Conservation (phyloP, 164 flowering plant species). For the Paratinospora sagittata region DNA sequence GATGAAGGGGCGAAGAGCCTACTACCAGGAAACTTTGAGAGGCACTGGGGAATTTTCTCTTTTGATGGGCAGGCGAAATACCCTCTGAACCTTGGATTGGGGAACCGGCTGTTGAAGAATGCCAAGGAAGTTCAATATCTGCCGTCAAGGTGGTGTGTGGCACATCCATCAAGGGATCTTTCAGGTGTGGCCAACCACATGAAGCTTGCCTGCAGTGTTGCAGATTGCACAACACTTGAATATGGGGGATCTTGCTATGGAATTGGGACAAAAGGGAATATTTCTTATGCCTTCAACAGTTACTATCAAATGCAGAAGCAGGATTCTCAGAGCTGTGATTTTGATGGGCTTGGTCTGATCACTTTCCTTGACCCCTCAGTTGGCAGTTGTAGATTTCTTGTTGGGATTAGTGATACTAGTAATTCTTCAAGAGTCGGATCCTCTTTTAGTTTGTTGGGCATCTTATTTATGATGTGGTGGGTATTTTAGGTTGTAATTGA, state of each 20-base stretch:
- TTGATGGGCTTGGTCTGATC: conserved; percentile 84
- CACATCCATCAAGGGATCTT: conserved; percentile 59
- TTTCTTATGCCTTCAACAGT: conserved; percentile 92
- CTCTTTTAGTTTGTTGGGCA: background rate
- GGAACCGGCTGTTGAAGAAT: conserved; percentile 50
- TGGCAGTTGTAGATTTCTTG: conserved; percentile 84
- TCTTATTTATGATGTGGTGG: conserved; percentile 24
- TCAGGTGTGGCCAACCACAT: conserved; percentile 53
- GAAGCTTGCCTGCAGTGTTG: conserved; percentile 66
- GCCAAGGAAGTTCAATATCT: conserved; percentile 74
- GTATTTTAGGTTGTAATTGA: conserved; percentile 15
- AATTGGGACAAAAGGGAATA: conserved; percentile 73
- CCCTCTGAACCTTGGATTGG: conserved; percentile 60
- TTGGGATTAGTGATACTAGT: conserved; percentile 47
- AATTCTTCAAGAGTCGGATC: conserved; percentile 13
- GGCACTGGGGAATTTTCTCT: conserved; percentile 94
- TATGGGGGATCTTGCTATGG: conserved; percentile 88
- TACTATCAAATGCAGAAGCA: conserved; percentile 83
- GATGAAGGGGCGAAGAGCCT: conserved; percentile 80
- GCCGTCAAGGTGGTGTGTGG: conserved; percentile 90
- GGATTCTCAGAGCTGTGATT: conserved; percentile 61
- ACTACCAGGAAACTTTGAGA: conserved; percentile 84
- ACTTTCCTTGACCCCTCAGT: conserved; percentile 81
- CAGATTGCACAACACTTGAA: conserved; percentile 79
- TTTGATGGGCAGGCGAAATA: conserved; percentile 94